Base-by-base conservation (phyloP, 495 filamentous ascomycete genomes). In the Aspergillus incahuasiensis region DNA sequence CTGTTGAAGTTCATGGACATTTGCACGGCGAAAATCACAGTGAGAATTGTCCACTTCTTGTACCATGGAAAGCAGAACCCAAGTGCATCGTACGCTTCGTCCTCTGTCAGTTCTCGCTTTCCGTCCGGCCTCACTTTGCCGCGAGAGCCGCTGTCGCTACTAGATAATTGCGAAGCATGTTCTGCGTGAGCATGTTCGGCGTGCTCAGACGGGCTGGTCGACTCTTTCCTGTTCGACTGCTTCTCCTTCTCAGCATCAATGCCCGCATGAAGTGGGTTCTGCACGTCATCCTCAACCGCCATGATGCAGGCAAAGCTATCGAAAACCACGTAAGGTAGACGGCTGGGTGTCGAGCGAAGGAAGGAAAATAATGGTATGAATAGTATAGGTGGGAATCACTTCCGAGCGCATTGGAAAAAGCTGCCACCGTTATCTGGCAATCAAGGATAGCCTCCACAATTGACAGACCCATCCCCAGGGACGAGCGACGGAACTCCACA, bases 1-100 rank as follows among this genome's bases (percentile, higher is more conserved):
- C 85, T 86, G 74, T 91, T 91, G 76, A 91, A 88, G 74, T 92
- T 92, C 88, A 92, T 92, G 5, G 87, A 90, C 47, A 85, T 82
- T 60, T 91, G 88, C 6, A 92, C 85, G 39, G 79, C 64, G 72
- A 90, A 90, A 65, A 92, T 86, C 56, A 90, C 79, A 22, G 75
- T 79, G 39, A 91, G 77, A 61, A 91, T 87, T 47, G 64, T 79
- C 87, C 87, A 92, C 68, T 90, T 90, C 76, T 85, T 90, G 73
- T 77, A 79, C n/a, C 54, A 56, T 0, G 86, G 73, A 58, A 82
- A 91, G 42, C 67, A 71, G 64, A 79, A 90, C 34, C 86, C 87
- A 0, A 90, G 79, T 54, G 84, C 79, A 19, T 81, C 79, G 63
- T 80, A 83, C 53, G 76, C 81, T 61, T 85, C 82, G 15, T 84